phyloP scores from a whole-genome alignment of 176 grass and related monocot genomes.

The Phoenix roebelenii region DNA sequence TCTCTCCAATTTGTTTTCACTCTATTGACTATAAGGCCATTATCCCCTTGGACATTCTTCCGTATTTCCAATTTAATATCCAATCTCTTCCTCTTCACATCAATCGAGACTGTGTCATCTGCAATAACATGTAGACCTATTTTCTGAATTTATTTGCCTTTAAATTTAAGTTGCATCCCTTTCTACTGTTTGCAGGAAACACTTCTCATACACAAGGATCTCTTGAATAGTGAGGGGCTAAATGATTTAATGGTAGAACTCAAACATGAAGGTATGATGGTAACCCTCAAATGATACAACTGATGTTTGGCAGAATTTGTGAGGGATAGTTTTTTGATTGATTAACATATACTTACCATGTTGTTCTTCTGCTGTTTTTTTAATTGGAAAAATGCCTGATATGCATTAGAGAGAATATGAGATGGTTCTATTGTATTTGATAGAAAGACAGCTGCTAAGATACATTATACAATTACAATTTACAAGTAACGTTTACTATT shows the following conservation, averaged over 20 bases:
- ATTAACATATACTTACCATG: too few relatives aligned
- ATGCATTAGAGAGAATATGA: too few relatives aligned
- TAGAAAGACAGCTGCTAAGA: too few relatives aligned
- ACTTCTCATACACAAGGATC: slow-evolving; percentile 82
- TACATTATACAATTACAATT: too few relatives aligned
- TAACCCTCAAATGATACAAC: not conserved
- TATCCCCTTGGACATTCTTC: not conserved
- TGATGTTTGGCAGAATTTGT: too few relatives aligned
- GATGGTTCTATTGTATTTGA: too few relatives aligned
- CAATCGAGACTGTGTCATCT: not conserved
- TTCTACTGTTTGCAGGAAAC: slow-evolving; percentile 54
- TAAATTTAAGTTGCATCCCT: not conserved
- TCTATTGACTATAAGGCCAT: not conserved
- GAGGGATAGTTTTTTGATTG: too few relatives aligned
- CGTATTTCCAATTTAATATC: not conserved
- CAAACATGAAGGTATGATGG: slow-evolving; percentile 59
- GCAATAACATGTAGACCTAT: not conserved
- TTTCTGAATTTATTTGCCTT: not conserved
- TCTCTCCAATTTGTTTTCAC: not conserved
- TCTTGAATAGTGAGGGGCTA: slow-evolving; percentile 45
- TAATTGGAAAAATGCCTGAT: too few relatives aligned
- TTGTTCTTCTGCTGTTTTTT: too few relatives aligned
- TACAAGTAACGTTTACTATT: too few relatives aligned
- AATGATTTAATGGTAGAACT: slow-evolving; percentile 61
- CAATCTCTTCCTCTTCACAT: not conserved